Evolutionary conservation across 2,329 filamentous ascomycete species (phyloP).

Genomic region (Aspergillus spinulosporus): DNA sequence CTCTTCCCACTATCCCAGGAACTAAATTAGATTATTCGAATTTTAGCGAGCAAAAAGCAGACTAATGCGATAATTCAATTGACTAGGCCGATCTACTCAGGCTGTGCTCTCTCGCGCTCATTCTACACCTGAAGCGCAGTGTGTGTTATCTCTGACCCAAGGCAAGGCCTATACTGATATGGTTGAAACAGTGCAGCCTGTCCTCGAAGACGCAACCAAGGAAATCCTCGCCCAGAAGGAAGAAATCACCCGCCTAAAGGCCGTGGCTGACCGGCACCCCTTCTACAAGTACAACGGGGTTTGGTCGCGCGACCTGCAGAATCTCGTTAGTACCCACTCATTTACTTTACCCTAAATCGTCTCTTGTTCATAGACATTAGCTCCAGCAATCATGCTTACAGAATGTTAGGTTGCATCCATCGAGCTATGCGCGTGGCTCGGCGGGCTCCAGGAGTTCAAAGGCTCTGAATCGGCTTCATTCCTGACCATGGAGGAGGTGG

Average conservation of each 20-base stretch:
- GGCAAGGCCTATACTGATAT: conserved; percentile 7
- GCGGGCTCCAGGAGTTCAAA: conserved; percentile 64
- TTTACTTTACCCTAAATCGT: neutral
- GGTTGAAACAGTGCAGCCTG: conserved; percentile 57
- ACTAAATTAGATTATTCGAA: too few species aligned
- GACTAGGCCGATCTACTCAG: conserved; percentile 69
- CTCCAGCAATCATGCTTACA: neutral
- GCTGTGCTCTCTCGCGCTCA: conserved; percentile 86
- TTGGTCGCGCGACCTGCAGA: conserved; percentile 83
- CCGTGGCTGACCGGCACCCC: conserved; percentile 77
- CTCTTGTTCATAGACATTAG: too few species aligned
- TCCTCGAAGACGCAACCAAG: conserved; percentile 69
- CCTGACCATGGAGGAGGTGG: conserved; percentile 84
- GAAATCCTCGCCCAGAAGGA: conserved; percentile 71
- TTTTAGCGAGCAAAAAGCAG: too few species aligned
- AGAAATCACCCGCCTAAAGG: conserved; percentile 68
- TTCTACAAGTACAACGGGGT: conserved; percentile 97
- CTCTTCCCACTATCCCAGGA: neutral
- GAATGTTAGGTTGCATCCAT: conserved; percentile 55
- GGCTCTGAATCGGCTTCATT: conserved; percentile 64
- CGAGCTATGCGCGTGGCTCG: conserved; percentile 72
- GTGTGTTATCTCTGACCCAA: conserved; percentile 45
- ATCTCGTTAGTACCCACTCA: conserved; percentile 58
- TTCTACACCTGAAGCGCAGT: conserved; percentile 69
- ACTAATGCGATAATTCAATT: neutral